These are phyloP conservation scores for Amanita rubescens DNA, from an alignment of 768 basidiomycete species.

Conservation along the genomic window DNA sequence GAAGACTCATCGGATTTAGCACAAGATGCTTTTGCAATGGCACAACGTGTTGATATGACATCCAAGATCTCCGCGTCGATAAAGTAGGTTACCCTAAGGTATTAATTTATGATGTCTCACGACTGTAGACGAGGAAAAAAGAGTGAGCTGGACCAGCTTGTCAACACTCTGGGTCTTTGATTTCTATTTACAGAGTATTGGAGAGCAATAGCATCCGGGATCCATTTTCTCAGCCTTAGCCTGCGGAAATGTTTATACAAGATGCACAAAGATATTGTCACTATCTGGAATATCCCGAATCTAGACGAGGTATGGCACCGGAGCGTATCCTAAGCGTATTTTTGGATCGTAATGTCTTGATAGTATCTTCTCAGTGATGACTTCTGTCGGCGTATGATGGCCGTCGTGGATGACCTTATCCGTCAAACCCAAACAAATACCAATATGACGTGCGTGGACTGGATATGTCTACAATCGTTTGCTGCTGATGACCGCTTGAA, in stretches of 20 bases:
- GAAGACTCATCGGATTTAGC: neutral
- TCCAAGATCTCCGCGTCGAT: neutral
- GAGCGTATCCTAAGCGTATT: neutral
- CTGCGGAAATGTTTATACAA: neutral
- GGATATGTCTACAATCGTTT: neutral
- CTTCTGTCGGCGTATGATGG: neutral
- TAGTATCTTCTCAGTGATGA: too few relatives aligned
- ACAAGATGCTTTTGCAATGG: neutral
- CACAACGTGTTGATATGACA: neutral
- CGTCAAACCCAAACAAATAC: neutral
- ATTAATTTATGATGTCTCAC: neutral
- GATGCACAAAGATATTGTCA: constrained; percentile 4
- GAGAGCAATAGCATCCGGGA: neutral
- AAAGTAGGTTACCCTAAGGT: neutral
- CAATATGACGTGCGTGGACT: neutral
- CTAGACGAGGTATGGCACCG: neutral
- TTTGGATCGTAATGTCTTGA: neutral
- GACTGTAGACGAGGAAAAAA: neutral
- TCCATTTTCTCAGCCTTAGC: neutral
- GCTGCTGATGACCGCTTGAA: neutral
- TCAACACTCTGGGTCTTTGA: neutral
- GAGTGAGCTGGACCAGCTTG: neutral
- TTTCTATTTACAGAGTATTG: neutral
- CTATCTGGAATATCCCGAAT: neutral
- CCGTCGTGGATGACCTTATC: neutral